A percentile compares a stretch with the other conserved stretches of the same genome.
Evolutionary conservation across 139 green algal species (phyloP).

Genomic region (Spirogloea muscicola): DNA sequence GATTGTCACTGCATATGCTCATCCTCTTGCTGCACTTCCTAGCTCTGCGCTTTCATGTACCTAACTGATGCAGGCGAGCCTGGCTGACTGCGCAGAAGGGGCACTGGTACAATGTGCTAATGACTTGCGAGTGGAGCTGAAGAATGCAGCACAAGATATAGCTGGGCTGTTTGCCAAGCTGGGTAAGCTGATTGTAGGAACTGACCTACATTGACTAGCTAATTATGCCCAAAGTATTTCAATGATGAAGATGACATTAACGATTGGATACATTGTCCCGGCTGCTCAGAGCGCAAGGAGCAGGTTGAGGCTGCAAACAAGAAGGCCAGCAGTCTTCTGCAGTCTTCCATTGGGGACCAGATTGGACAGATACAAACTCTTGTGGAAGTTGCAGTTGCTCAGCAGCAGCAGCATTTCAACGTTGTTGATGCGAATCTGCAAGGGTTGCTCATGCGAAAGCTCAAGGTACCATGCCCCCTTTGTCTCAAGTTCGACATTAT

Average conservation of each 20-base stretch:
- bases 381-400: background rate
- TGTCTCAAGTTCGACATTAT: no score
- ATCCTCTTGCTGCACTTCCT: no score
- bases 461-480: background rate
- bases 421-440: background rate
- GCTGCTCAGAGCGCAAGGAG: conserved; percentile 12
- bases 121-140: conserved; percentile 2
- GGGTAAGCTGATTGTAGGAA: no score
- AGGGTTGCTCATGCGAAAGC: conserved; percentile 1
- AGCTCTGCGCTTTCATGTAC: no score
- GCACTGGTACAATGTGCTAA: background rate
- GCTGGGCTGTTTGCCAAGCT: conserved; percentile 18
- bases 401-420: conserved; percentile 2
- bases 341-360: background rate
- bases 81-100: no score
- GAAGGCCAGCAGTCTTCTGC: background rate
- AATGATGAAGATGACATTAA: no score
- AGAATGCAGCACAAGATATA: background rate
- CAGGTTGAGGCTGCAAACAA: conserved; percentile 6
- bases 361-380: background rate
- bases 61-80: no score
- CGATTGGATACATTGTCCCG: no score
- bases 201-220: no score
- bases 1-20: no score
- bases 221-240: background rate